These are phyloP conservation scores for Fusarium nanum DNA, from an alignment of 2,329 filamentous ascomycete species.

Conservation along the genomic window DNA sequence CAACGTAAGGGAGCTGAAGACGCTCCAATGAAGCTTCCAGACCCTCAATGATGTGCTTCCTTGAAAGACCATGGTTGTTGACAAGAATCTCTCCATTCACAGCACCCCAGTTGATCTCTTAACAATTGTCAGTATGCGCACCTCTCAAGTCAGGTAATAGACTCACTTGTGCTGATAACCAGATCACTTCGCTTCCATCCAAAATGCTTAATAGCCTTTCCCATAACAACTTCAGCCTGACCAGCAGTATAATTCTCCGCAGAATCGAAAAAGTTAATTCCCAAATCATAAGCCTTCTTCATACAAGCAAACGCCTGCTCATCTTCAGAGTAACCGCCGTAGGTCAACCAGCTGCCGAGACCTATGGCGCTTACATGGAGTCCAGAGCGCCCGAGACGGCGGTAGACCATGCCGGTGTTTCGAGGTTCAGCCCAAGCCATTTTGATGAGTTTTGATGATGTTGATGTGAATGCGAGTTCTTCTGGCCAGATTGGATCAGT, in stretches of 20 bases:
- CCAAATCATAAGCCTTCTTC: conserved; percentile 70
- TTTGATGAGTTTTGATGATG: conserved; percentile 26
- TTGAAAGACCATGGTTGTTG: conserved; percentile 74
- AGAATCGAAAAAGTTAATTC: conserved; percentile 73
- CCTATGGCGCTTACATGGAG: conserved; percentile 75
- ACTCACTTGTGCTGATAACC: conserved; percentile 67
- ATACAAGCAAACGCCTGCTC: conserved; percentile 71
- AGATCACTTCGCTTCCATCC: conserved; percentile 71
- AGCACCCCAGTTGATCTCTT: conserved; percentile 72
- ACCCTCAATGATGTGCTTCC: conserved; percentile 72
- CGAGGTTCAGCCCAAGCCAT: conserved; percentile 59
- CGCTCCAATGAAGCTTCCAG: conserved; percentile 67
- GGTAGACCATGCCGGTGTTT: conserved; percentile 59
- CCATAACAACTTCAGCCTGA: conserved; percentile 73
- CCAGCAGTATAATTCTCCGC: conserved; percentile 71
- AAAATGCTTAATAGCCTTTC: conserved; percentile 69
- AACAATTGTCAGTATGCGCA: neutral
- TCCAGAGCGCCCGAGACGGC: conserved; percentile 63
- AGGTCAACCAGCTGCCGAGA: conserved; percentile 74
- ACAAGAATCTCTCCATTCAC: conserved; percentile 70
- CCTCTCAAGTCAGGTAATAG: fast-evolving
- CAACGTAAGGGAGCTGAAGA: conserved; percentile 70
- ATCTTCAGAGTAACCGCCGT: conserved; percentile 73
- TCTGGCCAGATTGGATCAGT: neutral
- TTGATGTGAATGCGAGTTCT: conserved; percentile 1